Base-by-base conservation (phyloP, 192 early-diverging fungal genomes). In the Coemansia erecta region DNA sequence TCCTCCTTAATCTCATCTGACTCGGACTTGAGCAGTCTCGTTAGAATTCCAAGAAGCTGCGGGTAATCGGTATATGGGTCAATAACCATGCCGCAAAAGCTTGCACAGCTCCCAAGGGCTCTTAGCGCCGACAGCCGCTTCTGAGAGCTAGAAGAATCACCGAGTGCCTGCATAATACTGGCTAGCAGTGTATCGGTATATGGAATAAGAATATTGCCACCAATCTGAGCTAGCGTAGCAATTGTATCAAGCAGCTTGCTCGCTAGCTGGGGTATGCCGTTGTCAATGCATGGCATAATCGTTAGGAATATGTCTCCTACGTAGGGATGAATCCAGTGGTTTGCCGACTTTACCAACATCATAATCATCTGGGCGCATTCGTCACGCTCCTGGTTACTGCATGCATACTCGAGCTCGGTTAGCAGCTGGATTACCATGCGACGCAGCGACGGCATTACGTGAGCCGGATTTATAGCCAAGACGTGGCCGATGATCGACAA, bases 401-500 rank as follows among this genome's bases (percentile, higher is more conserved):
- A 76, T 9, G 94, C 90, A 68, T 91, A 94, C 71, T 98, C 92
- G 17, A 98, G 72, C 70, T 97, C 94, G 5, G 91, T 92, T 46
- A 98, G 71, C 1, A 98, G 74, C 64, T 93, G 89, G 56, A 93
- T 89, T 12, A 97, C 63, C 0, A 89, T 86, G 59, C 94, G 91
- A 26, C 92, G 83, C 21, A 98, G 77, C 0, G 88, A 90, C 6
- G 96, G 93, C 83, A 96, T 86, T 12, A 95, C 89, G 60, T 94
- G 94, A 1, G 93, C 94, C 9, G 95, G 95, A 66, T 97, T 98
- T 56, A 87, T 85, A 9, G 86, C 70, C 2, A 90, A 85, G 15
- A 98, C 74, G 17, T 94, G 83, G 8, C 95, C 95, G 54, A 98
- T 91, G 42, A 95, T 89, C 0, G 82, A 61, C 33, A 98, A 87